Percentiles rank a stretch among this genome's conserved stretches.
Evolutionary conservation across 2,329 filamentous ascomycete genomes (phyloP).

Genomic region (Claviceps maximensis): DNA sequence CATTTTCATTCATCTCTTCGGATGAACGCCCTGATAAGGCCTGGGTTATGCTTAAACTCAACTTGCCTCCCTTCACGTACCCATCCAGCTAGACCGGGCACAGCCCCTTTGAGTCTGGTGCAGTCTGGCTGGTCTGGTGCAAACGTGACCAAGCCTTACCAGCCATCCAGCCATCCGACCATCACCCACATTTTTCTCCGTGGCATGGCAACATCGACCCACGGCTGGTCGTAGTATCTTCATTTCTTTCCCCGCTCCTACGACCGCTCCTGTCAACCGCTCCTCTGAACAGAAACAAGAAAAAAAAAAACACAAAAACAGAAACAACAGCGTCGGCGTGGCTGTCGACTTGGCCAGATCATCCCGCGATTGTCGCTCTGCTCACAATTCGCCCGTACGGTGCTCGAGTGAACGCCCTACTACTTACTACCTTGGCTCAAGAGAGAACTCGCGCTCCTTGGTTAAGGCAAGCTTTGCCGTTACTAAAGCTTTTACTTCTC

Average conservation of each 20-base stretch:
- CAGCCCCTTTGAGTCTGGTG: background rate
- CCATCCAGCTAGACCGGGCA: background rate
- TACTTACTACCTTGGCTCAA: background rate
- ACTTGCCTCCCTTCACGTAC: background rate
- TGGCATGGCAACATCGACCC: background rate
- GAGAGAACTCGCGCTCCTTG: background rate
- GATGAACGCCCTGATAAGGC: background rate
- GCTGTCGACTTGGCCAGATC: background rate
- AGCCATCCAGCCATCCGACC: background rate
- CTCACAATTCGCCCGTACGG: background rate
- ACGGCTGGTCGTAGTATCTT: background rate
- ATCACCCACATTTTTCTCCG: background rate
- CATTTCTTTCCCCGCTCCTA: background rate
- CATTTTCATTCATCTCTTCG: background rate
- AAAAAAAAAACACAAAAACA: too few relatives aligned
- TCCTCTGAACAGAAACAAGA: background rate
- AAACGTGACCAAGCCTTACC: background rate
- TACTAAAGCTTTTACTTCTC: too few relatives aligned
- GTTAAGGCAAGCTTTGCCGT: too few relatives aligned
- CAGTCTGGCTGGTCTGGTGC: background rate
- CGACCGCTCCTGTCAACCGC: background rate
- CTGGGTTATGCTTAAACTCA: background rate
- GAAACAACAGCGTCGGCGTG: background rate
- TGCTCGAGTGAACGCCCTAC: background rate
- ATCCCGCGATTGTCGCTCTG: background rate